These are phyloP conservation scores for Colletotrichum sojae DNA, from an alignment of 2,329 filamentous ascomycete species.

Conservation along the genomic window DNA sequence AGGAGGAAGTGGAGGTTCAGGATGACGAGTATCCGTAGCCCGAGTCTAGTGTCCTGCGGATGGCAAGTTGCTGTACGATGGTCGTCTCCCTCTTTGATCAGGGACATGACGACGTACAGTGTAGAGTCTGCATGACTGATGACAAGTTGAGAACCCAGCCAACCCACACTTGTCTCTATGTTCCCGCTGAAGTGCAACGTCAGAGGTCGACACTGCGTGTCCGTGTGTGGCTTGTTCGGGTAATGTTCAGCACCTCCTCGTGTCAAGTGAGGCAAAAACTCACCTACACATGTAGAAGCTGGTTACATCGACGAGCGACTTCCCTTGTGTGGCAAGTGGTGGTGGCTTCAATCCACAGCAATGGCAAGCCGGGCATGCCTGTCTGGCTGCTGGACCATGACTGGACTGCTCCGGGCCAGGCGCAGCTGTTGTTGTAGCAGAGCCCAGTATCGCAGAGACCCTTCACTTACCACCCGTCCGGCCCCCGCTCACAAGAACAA, in stretches of 20 bases:
- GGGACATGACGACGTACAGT: too few species aligned
- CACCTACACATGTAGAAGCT: slow-evolving; percentile 11
- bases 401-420: slow-evolving; percentile 3
- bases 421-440: slow-evolving; percentile 12
- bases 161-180: too few species aligned
- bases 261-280: background rate
- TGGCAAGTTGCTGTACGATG: background rate
- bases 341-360: slow-evolving; percentile 25
- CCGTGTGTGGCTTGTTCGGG: background rate
- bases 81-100: too few species aligned
- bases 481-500: slow-evolving; percentile 27
- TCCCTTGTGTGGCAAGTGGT: slow-evolving; percentile 21
- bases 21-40: background rate
- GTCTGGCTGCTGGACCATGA: background rate
- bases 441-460: slow-evolving; percentile 13
- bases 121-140: too few species aligned
- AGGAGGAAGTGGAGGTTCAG: background rate
- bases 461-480: slow-evolving; percentile 30
- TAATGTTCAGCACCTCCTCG: background rate
- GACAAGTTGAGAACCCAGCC: too few species aligned
- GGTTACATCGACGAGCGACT: slow-evolving; percentile 16
- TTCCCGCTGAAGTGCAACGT: background rate
- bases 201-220: background rate
- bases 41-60: background rate
- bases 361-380: slow-evolving; percentile 8